Conservation (phyloP, 2,329 filamentous ascomycete species). For the Pseudocercospora crystallina region DNA sequence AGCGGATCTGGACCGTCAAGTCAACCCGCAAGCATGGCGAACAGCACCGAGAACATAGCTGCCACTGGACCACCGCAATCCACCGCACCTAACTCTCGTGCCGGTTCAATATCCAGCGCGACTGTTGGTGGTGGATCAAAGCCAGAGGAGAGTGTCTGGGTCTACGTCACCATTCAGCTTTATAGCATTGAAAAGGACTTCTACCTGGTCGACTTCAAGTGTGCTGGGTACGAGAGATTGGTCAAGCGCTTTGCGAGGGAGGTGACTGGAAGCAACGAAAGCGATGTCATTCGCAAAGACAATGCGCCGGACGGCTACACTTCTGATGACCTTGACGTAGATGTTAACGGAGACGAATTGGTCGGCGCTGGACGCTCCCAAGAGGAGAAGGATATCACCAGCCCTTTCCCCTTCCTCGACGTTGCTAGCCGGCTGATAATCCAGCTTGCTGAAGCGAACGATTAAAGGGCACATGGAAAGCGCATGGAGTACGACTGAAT, state of each 20-base stretch:
- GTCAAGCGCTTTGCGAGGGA: slow-evolving; percentile 47
- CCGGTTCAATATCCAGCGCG: slow-evolving; percentile 15
- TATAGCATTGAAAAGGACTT: slow-evolving; percentile 91
- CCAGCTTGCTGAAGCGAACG: slow-evolving; percentile 76
- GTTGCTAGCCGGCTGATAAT: slow-evolving; percentile 90
- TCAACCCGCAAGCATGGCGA: slow-evolving; percentile 23
- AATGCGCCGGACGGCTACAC: slow-evolving; percentile 20
- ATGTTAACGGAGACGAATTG: slow-evolving; percentile 41
- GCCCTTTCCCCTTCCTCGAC: slow-evolving; percentile 93
- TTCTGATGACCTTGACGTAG: slow-evolving; percentile 30
- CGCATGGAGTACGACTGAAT: too few species aligned
- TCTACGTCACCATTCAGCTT: slow-evolving; percentile 94
- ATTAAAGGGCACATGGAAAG: slow-evolving; percentile 39
- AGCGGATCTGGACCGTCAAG: slow-evolving; percentile 15
- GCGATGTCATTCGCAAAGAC: slow-evolving; percentile 22
- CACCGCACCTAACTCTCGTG: slow-evolving; percentile 4
- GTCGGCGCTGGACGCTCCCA: slow-evolving; percentile 51
- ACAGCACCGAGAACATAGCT: slow-evolving; percentile 31
- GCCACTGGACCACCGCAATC: slow-evolving; percentile 20
- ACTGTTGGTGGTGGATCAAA: slow-evolving; percentile 29
- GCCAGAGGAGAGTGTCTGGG: slow-evolving; percentile 71
- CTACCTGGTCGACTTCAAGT: slow-evolving; percentile 98
- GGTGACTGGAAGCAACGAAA: slow-evolving; percentile 31
- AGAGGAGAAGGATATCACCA: slow-evolving; percentile 93
- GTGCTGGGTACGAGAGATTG: slow-evolving; percentile 92